Percentiles rank a stretch among this genome's conserved stretches.
phyloP scores from a whole-genome alignment of 1,284 basidiomycete species.

The Boletus nobilissimus region DNA sequence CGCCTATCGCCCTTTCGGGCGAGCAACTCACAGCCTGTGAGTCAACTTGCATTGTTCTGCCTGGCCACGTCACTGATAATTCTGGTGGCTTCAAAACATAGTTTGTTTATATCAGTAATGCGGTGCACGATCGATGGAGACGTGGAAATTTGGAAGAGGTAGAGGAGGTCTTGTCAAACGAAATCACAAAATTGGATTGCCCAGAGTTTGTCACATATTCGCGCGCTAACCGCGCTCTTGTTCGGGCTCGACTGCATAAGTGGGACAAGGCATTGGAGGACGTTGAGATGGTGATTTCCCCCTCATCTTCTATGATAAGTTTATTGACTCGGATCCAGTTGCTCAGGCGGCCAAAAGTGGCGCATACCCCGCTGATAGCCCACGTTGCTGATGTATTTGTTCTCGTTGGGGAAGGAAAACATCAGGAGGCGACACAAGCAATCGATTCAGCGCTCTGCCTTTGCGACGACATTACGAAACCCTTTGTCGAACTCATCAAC shows the following conservation, averaged over 20 bases:
- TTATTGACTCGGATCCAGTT: background rate
- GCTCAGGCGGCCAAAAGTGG: background rate
- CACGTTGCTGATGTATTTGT: conserved; percentile 3
- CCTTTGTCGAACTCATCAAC: conserved; percentile 19
- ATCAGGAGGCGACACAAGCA: conserved; percentile 32
- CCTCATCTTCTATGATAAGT: background rate
- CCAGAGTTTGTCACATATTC: conserved; percentile 3
- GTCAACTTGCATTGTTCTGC: background rate
- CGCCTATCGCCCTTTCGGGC: background rate
- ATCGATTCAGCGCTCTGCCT: background rate
- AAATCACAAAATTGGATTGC: conserved; percentile 9
- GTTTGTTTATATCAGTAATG: conserved; percentile 20
- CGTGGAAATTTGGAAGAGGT: conserved; percentile 3
- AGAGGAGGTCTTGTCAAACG: conserved; percentile 17
- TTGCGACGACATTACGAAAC: background rate
- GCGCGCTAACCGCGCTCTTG: conserved; percentile 19
- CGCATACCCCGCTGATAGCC: background rate
- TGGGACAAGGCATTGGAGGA: conserved; percentile 11
- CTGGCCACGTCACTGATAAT: background rate
- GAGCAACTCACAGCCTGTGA: conserved; percentile 15
- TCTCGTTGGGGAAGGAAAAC: conserved; percentile 1
- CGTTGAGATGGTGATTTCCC: background rate
- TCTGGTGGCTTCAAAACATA: background rate
- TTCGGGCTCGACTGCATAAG: conserved; percentile 13
- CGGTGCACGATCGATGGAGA: conserved; percentile 15